Conservation (phyloP, 2,329 filamentous ascomycete genomes). For the Cladophialophora chaetospira region DNA sequence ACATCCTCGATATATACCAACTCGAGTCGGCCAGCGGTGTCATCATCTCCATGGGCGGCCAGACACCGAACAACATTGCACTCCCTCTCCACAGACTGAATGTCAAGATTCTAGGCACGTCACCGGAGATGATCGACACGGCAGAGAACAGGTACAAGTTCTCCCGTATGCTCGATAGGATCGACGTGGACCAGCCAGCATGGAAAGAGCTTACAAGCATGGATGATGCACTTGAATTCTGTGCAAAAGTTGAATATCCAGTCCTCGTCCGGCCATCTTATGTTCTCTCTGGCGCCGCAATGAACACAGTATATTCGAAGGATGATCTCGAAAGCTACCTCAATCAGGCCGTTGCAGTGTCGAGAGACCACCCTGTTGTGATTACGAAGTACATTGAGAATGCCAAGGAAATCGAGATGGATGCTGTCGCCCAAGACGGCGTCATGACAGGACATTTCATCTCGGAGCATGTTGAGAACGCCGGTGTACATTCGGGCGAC, state of each 20-base stretch:
- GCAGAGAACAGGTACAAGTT: constrained; percentile 99
- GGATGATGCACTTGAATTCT: constrained; percentile 85
- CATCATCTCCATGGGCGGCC: constrained; percentile 93
- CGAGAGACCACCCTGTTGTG: constrained; percentile 91
- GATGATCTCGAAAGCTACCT: constrained; percentile 88
- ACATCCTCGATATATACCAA: constrained; percentile 89
- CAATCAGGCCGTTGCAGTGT: constrained; percentile 88
- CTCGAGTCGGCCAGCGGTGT: constrained; percentile 81
- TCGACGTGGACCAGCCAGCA: constrained; percentile 90
- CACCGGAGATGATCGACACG: constrained; percentile 97
- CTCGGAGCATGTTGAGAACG: constrained; percentile 98
- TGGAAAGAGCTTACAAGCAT: constrained; percentile 99
- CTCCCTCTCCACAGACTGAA: constrained; percentile 84
- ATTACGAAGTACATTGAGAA: constrained; percentile 99
- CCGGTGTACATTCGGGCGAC: constrained; percentile 96
- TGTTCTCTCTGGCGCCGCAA: constrained; percentile 92
- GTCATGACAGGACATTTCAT: constrained; percentile 93
- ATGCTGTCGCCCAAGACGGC: constrained; percentile 89
- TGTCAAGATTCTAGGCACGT: constrained; percentile 91
- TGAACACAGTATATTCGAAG: constrained; percentile 99
- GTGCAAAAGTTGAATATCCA: constrained; percentile 84
- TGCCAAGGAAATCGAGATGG: constrained; percentile 99
- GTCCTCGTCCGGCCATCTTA: constrained; percentile 95
- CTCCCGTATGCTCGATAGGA: constrained; percentile 93
- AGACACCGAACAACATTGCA: constrained; percentile 97